Evolutionary conservation across 768 basidiomycete genomes (phyloP), one percentile per base, ranked within the genome.

Genomic region (Serpula lacrymans): DNA sequence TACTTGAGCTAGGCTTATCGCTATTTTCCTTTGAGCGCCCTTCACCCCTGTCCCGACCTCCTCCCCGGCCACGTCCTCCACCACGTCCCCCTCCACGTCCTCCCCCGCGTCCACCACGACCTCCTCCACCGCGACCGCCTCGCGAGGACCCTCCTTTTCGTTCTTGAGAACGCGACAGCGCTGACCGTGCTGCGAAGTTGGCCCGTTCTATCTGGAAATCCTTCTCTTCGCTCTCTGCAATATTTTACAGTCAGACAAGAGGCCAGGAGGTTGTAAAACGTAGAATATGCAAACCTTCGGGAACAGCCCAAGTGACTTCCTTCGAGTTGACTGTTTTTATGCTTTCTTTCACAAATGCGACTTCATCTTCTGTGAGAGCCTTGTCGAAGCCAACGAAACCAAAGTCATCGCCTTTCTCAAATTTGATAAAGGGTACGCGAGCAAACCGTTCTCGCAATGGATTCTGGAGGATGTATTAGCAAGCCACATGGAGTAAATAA

Each of bases 161-260:
- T 25, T 67, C 42, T 49, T 64, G 60, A 64, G 67, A 42, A 68
- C 71, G 52, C 54, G 53, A 65, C 21, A 64, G 54, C 10, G 54
- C 60, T 4, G 69, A 70, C 48, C 72, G 75, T 1, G 85, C 87
- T 3, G 84, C 81, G 13, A 72, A 69, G 46, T 82, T 75, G 2
- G 85, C 86, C 9, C 87, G 82, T 54, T 87, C 80, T 21, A 87
- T 67, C 53, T 84, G 82, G 65, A 88, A 87, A 1, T 65, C 63
- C 52, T 79, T 82, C 51, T 88, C 86, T 34, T 77, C 77, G 18
- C 80, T 78, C 71, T 87, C 87, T 86, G 52, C 35, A 47, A 45
- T n/a, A 21, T 11, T 18, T 6, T n/a, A 7, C 10, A 22, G 29
- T 6, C 16, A 23, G 16, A 13, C 25, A 21, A 13, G 3, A 17